Evolutionary conservation across 2,329 filamentous ascomycete species (phyloP).

Genomic region (Herpomyces periplanetae): DNA sequence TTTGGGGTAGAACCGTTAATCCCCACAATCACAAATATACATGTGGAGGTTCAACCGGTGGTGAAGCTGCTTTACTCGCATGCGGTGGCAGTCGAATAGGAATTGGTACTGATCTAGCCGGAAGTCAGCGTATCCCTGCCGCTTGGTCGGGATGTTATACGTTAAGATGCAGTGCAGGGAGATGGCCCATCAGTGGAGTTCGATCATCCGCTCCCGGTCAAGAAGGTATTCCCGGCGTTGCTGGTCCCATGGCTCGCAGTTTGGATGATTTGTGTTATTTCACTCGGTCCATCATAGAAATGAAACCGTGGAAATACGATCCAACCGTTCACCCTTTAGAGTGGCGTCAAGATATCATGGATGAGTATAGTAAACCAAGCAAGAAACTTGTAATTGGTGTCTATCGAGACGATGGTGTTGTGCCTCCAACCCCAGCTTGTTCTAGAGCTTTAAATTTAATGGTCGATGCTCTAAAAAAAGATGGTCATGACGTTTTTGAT

Average conservation of each 20-base stretch:
- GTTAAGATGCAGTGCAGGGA: constrained; percentile 45
- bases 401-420: constrained; percentile 36
- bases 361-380: constrained; percentile 18
- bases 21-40: constrained; percentile 52
- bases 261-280: constrained; percentile 52
- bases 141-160: constrained; percentile 70
- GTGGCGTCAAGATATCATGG: constrained; percentile 23
- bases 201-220: constrained; percentile 68
- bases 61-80: constrained; percentile 43
- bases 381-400: constrained; percentile 30
- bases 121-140: constrained; percentile 48
- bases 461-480: constrained; percentile 21
- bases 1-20: constrained; percentile 52
- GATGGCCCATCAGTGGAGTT: constrained; percentile 56
- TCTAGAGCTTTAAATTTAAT: constrained; percentile 29
- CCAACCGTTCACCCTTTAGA: constrained; percentile 45
- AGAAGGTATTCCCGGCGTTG: constrained; percentile 56
- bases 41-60: constrained; percentile 34
- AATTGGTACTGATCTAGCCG: constrained; percentile 62
- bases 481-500: constrained; percentile 33
- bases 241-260: constrained; percentile 66
- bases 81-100: constrained; percentile 47
- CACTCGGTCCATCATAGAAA: constrained; percentile 29
- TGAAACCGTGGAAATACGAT: constrained; percentile 66
- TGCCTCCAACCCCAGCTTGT: constrained; percentile 56